A percentile compares a stretch with the other conserved stretches of the same genome.
phyloP scores from a whole-genome alignment of 768 basidiomycete species.

The Xanthoconium purpureum region DNA sequence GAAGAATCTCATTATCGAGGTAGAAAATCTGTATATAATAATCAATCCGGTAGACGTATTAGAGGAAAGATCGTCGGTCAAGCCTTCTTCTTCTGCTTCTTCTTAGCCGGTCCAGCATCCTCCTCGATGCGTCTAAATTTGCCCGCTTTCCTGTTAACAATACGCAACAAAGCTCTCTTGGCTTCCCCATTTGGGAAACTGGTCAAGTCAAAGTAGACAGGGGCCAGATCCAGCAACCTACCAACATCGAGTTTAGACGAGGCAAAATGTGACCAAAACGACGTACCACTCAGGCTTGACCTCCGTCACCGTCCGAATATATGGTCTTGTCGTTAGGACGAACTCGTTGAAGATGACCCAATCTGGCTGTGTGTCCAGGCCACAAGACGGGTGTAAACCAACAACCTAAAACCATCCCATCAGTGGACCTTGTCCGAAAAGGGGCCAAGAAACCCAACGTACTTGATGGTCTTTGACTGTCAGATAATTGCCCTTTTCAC shows the following conservation, averaged over 20 bases:
- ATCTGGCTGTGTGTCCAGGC: constrained; percentile 82
- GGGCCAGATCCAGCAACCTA: constrained; percentile 64
- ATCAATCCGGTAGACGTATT: not conserved
- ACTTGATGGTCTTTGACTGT: constrained; percentile 97
- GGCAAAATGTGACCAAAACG: not conserved
- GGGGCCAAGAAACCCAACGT: constrained; percentile 14
- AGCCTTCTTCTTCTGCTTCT: constrained; percentile 12
- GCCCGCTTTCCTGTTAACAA: constrained; percentile 51
- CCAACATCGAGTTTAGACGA: not conserved
- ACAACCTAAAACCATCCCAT: constrained; percentile 12
- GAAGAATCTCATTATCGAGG: not conserved
- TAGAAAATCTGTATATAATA: not conserved
- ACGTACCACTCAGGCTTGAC: constrained; percentile 82
- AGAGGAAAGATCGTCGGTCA: not conserved
- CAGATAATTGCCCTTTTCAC: constrained; percentile 81
- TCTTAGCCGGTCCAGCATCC: constrained; percentile 9
- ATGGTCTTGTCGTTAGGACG: constrained; percentile 83
- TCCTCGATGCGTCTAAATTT: constrained; percentile 30
- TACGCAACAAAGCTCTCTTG: constrained; percentile 58
- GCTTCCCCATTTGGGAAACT: constrained; percentile 69
- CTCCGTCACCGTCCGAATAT: constrained; percentile 89
- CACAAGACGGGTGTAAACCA: constrained; percentile 73
- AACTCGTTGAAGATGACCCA: constrained; percentile 96
- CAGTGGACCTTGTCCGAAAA: not conserved
- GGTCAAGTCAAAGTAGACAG: constrained; percentile 65